Conservation (phyloP, 2,329 filamentous ascomycete species). For the Monilinia fructicola region DNA sequence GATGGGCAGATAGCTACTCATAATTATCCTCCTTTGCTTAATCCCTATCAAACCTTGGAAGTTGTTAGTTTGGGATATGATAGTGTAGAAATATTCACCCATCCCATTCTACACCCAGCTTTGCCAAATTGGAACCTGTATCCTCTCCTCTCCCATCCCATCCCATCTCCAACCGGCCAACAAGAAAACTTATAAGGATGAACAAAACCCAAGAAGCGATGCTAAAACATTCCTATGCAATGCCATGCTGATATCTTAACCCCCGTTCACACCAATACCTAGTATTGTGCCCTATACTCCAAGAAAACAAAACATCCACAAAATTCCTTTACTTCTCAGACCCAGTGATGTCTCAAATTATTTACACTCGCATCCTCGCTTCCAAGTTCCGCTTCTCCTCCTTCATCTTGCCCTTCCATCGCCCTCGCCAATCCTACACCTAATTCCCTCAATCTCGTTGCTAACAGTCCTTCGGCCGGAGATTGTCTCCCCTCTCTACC, state of each 20-base stretch:
- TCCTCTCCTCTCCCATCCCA: background rate
- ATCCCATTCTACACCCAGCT: background rate
- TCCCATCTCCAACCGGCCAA: no score
- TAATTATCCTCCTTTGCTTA: no score
- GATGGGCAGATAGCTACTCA: no score
- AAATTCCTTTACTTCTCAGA: background rate
- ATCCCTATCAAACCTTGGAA: no score
- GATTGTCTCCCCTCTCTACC: constrained; percentile 39
- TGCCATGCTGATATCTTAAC: background rate
- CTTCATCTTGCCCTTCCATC: constrained; percentile 73
- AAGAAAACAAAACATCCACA: background rate
- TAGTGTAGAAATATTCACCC: no score
- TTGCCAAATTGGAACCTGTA: no score
- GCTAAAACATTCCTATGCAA: background rate
- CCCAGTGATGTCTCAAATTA: background rate
- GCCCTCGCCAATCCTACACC: constrained; percentile 28
- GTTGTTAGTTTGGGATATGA: no score
- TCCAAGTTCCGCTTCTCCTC: background rate
- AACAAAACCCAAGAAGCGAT: background rate
- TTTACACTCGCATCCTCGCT: background rate
- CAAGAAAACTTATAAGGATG: background rate
- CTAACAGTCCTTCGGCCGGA: constrained; percentile 64
- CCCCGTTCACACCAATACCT: background rate
- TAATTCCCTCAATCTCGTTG: constrained; percentile 61
- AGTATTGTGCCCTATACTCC: background rate